Percentiles rank a stretch among this genome's conserved stretches.
Conservation (phyloP, 1,284 basidiomycete species). For the Pyrrhoderma noxium region DNA sequence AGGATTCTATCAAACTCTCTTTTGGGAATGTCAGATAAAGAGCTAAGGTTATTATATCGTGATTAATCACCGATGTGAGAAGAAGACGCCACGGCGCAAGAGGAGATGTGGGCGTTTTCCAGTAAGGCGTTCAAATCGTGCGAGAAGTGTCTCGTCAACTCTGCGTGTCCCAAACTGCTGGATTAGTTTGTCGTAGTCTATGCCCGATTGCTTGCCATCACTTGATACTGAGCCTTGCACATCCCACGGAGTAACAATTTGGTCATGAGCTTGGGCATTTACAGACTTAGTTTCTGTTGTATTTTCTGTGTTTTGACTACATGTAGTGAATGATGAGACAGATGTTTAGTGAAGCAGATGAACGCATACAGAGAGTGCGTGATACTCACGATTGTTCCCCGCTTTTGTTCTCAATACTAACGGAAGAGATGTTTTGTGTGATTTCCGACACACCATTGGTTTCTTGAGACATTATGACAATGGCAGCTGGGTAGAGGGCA, state of each 20-base stretch:
- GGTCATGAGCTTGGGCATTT: conserved; percentile 41
- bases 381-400: conserved; percentile 14
- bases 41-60: too few relatives aligned
- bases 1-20: conserved; percentile 93
- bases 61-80: conserved; percentile 81
- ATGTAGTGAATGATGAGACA: neutral
- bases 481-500: too few relatives aligned
- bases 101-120: conserved; percentile 89
- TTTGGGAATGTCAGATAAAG: neutral
- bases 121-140: conserved; percentile 88
- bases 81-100: conserved; percentile 91
- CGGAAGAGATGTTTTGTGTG: neutral
- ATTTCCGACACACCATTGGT: conserved; percentile 3
- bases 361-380: neutral
- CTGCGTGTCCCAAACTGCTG: conserved; percentile 89
- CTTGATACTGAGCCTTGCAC: conserved; percentile 87
- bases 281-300: too few relatives aligned
- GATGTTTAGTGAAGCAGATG: too few relatives aligned
- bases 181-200: conserved; percentile 96
- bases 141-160: conserved; percentile 72
- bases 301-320: neutral
- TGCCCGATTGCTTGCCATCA: conserved; percentile 86
- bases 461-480: neutral
- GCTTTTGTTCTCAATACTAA: neutral
- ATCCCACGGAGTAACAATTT: conserved; percentile 97